Percentiles rank a stretch among this genome's conserved stretches.
Evolutionary conservation across 2,329 filamentous ascomycete genomes (phyloP).

Genomic region (Zopfia rhizophila): DNA sequence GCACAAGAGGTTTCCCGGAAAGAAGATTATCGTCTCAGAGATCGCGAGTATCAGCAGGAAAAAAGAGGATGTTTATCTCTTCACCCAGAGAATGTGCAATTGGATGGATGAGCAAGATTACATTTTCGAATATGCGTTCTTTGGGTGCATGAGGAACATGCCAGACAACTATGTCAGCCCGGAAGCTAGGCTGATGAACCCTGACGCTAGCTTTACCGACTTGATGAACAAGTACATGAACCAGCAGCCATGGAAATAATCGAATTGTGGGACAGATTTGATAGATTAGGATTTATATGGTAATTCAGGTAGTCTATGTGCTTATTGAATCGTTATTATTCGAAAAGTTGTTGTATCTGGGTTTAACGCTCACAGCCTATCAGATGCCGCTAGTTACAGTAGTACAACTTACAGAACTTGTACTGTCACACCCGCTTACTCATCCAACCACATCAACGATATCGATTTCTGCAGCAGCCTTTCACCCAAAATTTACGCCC

Average conservation of each 20-base stretch:
- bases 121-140: conserved; percentile 53
- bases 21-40: conserved; percentile 55
- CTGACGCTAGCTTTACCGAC: conserved; percentile 52
- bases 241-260: conserved; percentile 25
- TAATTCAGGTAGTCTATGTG: conserved; percentile 1
- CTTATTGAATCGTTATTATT: too few relatives aligned
- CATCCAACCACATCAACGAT: too few relatives aligned
- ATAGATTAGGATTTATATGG: conserved; percentile 9
- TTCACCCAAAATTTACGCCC: too few relatives aligned
- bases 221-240: conserved; percentile 41
- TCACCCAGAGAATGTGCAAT: conserved; percentile 53
- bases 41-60: conserved; percentile 55
- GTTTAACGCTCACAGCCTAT: too few relatives aligned
- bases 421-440: too few relatives aligned
- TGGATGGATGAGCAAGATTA: conserved; percentile 57
- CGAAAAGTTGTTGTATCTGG: too few relatives aligned
- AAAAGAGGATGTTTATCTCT: conserved; percentile 48
- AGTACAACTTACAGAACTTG: too few relatives aligned
- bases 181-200: conserved; percentile 58
- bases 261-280: conserved; percentile 2
- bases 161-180: conserved; percentile 60
- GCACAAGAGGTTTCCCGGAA: conserved; percentile 48
- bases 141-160: conserved; percentile 51
- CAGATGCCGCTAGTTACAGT: too few relatives aligned
- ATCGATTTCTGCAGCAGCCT: too few relatives aligned